A percentile compares a stretch with the other conserved stretches of the same genome.
phyloP scores from a whole-genome alignment of 2,329 filamentous ascomycete genomes.

The Stemphylium beticola region DNA sequence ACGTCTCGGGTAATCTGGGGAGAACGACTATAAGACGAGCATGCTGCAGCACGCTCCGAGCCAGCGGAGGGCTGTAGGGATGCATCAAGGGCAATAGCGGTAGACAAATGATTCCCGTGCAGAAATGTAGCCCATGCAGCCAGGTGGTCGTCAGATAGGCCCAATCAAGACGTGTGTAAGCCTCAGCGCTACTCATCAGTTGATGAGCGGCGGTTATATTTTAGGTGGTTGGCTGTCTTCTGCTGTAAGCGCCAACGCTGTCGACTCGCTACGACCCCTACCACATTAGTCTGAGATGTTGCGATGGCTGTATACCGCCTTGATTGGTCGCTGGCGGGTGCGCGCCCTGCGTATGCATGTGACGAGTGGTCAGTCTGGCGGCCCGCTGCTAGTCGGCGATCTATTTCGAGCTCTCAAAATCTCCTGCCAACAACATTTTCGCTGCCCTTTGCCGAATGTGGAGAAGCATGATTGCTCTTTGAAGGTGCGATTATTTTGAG shows the following conservation, averaged over 20 bases:
- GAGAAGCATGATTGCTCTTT: conserved; percentile 21
- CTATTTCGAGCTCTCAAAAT: conserved; percentile 41
- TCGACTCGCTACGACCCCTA: conserved; percentile 36
- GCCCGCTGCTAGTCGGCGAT: conserved; percentile 39
- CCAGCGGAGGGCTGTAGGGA: conserved; percentile 19
- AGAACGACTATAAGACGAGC: conserved; percentile 41
- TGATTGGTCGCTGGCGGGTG: conserved; percentile 40
- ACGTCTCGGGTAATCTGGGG: conserved; percentile 39
- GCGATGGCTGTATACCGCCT: conserved; percentile 12
- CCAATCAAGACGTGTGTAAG: conserved; percentile 43
- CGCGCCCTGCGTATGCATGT: conserved; percentile 41
- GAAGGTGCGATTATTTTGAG: not conserved
- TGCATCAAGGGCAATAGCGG: conserved; percentile 41
- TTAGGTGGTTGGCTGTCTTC: conserved; percentile 42
- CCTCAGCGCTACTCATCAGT: conserved; percentile 41
- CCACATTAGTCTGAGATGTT: conserved; percentile 26
- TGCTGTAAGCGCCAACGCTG: conserved; percentile 46
- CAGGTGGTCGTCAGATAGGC: conserved; percentile 27
- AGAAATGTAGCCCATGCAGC: conserved; percentile 36
- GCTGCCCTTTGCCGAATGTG: conserved; percentile 17
- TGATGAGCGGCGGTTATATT: conserved; percentile 44
- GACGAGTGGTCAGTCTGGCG: conserved; percentile 35
- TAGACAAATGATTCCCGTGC: conserved; percentile 41
- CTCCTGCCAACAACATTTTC: conserved; percentile 14
- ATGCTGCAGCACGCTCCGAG: conserved; percentile 10